These are phyloP conservation scores for Entelexis sorbosivorans DNA, from an alignment of 1,139 yeast genomes.

Conservation along the genomic window DNA sequence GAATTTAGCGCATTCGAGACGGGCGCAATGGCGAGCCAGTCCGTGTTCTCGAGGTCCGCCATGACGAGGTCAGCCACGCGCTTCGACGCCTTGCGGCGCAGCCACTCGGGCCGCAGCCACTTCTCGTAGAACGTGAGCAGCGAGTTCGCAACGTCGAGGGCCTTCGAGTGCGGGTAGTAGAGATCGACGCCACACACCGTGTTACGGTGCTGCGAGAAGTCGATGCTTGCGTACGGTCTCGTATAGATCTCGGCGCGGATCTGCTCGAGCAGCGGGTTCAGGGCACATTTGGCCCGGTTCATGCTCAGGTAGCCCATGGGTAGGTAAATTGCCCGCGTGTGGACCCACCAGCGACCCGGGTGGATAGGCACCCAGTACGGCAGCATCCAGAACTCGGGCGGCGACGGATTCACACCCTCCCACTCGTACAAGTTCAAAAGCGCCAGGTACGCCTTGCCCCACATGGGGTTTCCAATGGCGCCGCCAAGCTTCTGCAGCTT, in stretches of 20 bases:
- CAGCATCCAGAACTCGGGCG: conserved; percentile 85
- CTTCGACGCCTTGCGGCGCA: conserved; percentile 44
- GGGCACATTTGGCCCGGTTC: conserved; percentile 43
- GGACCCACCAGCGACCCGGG: conserved; percentile 99
- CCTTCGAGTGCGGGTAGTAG: conserved; percentile 77
- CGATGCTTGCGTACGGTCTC: conserved; percentile 52
- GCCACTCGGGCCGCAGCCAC: conserved; percentile 62
- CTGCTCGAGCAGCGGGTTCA: conserved; percentile 52
- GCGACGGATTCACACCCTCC: conserved; percentile 98
- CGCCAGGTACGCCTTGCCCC: conserved; percentile 94
- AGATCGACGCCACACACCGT: conserved; percentile 85
- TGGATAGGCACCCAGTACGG: conserved; percentile 77
- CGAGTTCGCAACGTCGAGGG: conserved; percentile 55
- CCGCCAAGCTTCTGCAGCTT: conserved; percentile 72
- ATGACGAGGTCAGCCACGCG: conserved; percentile 52
- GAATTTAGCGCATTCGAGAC: conserved; percentile 79
- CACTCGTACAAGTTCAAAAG: conserved; percentile 72
- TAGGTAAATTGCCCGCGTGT: conserved; percentile 81
- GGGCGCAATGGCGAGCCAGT: conserved; percentile 82
- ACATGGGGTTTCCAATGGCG: conserved; percentile 82
- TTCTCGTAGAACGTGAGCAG: conserved; percentile 54
- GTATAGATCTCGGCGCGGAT: conserved; percentile 70
- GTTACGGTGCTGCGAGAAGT: conserved; percentile 63
- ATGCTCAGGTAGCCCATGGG: conserved; percentile 77
- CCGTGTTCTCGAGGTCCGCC: conserved; percentile 71